Conservation (phyloP, 1,284 basidiomycete species). For the Mycosarcoma mackinlayi region DNA sequence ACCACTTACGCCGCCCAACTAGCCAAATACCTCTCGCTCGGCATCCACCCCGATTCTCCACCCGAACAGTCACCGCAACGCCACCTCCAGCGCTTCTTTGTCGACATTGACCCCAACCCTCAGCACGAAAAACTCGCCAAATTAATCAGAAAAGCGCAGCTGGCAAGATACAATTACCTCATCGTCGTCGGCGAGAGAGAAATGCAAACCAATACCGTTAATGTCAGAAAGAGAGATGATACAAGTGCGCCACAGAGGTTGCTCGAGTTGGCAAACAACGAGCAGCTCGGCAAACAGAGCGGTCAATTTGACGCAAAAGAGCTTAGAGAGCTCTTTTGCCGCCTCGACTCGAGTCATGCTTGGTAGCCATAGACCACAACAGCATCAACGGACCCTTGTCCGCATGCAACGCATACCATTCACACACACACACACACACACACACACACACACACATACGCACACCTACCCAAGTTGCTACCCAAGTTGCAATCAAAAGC, state of each 20-base stretch:
- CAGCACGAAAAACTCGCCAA: conserved; percentile 59
- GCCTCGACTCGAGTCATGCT: conserved; percentile 24
- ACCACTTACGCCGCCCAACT: conserved; percentile 43
- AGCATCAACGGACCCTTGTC: too few relatives aligned
- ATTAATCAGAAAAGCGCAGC: conserved; percentile 55
- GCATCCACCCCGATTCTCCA: conserved; percentile 9
- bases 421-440: too few relatives aligned
- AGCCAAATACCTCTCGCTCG: conserved; percentile 36
- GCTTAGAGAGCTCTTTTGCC: conserved; percentile 27
- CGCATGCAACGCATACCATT: too few relatives aligned
- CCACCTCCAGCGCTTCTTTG: conserved; percentile 58
- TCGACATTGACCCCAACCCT: conserved; percentile 57
- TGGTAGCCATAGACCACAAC: conserved; percentile 23
- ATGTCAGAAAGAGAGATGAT: conserved; percentile 52
- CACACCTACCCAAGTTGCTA: background rate
- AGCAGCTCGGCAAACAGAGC: background rate
- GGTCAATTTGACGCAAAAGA: conserved; percentile 20
- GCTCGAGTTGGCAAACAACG: conserved; percentile 8
- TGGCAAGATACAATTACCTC: conserved; percentile 60
- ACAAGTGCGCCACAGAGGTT: conserved; percentile 17
- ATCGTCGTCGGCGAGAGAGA: conserved; percentile 64
- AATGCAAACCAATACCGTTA: conserved; percentile 49
- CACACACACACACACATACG: background rate
- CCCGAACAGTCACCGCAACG: conserved; percentile 9
- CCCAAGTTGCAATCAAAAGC: too few relatives aligned